A percentile compares a stretch with the other conserved stretches of the same genome.
phyloP scores from a whole-genome alignment of 495 filamentous ascomycete species.

The Neurospora sp. region DNA sequence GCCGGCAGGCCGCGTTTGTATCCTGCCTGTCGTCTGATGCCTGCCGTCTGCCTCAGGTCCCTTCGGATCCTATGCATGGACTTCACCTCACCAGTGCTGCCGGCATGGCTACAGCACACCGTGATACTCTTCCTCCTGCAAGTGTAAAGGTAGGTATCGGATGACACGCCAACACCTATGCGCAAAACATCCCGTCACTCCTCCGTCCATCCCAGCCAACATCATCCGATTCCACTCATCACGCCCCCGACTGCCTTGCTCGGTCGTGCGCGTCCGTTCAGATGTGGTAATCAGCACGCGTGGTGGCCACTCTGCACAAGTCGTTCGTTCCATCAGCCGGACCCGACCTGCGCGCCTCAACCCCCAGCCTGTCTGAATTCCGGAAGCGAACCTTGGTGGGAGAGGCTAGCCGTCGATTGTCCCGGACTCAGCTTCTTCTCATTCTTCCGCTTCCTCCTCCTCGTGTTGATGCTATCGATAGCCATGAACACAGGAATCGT shows the following conservation, averaged over 20 bases:
- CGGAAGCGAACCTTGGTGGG: not conserved
- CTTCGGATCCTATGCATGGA: not conserved
- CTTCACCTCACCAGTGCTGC: not conserved
- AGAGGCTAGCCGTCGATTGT: not conserved
- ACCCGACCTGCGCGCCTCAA: not conserved
- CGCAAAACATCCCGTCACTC: not conserved
- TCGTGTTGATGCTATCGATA: not conserved
- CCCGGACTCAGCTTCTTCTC: not conserved
- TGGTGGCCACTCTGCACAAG: not conserved
- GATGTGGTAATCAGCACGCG: not conserved
- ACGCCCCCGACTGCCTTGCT: not conserved
- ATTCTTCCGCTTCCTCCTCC: not conserved
- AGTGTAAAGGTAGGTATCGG: not conserved
- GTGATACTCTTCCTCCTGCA: not conserved
- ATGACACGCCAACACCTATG: not conserved
- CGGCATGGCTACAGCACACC: not conserved
- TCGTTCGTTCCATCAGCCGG: not conserved
- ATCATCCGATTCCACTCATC: not conserved
- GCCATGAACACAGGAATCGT: not conserved
- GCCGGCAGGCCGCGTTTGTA: not conserved
- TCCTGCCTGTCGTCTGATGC: not conserved
- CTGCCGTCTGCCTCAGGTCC: not conserved
- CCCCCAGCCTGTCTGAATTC: not conserved
- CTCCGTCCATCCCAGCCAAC: not conserved
- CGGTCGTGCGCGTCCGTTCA: not conserved